Conservation (phyloP, 768 basidiomycete species). For the Suillus subluteus region DNA sequence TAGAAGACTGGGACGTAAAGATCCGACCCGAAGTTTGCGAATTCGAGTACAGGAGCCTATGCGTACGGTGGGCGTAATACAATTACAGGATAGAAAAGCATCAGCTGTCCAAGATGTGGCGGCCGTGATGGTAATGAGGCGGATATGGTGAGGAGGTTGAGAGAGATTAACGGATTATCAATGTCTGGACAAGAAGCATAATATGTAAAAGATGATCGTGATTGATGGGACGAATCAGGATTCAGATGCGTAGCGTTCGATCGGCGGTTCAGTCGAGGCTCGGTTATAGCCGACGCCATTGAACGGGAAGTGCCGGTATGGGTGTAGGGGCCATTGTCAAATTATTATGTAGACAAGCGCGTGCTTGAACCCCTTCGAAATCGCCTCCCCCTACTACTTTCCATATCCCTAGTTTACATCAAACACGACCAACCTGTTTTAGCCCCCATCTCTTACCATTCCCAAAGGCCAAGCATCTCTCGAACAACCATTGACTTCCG, state of each 20-base stretch:
- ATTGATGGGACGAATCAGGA: background rate
- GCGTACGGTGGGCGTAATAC: background rate
- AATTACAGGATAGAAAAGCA: background rate
- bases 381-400: background rate
- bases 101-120: background rate
- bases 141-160: background rate
- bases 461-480: background rate
- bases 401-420: background rate
- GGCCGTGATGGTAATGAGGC: background rate
- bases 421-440: background rate
- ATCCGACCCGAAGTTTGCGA: conserved; percentile 1
- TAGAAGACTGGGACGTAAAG: background rate
- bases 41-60: background rate
- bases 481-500: background rate
- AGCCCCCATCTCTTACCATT: background rate
- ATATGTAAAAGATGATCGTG: background rate
- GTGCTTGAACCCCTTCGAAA: conserved; percentile 4
- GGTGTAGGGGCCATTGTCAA: conserved; percentile 7
- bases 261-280: background rate
- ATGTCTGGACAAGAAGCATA: conserved; percentile 5
- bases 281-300: conserved; percentile 1
- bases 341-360: conserved; percentile 6
- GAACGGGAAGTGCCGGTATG: conserved; percentile 3
- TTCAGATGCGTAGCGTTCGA: background rate
- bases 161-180: background rate